A percentile compares a stretch with the other conserved stretches of the same genome.
Conservation (phyloP, 352 stramenopile species). For the Globisporangium megalacanthum region DNA sequence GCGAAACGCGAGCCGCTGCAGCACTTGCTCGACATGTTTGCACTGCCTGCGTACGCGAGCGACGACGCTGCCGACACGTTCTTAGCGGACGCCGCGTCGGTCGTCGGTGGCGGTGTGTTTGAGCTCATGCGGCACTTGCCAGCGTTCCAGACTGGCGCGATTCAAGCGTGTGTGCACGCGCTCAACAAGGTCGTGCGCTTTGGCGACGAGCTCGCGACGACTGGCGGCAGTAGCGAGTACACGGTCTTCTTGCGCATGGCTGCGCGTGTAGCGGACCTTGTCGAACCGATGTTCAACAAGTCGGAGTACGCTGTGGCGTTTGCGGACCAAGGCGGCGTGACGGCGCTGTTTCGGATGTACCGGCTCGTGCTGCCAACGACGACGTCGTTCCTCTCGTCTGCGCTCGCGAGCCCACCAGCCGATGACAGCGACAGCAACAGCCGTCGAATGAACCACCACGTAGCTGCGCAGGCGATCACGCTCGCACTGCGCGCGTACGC, state of each 20-base stretch:
- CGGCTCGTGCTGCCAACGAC: slow-evolving; percentile 79
- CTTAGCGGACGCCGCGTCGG: slow-evolving; percentile 90
- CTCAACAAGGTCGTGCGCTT: slow-evolving; percentile 89
- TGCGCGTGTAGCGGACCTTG: slow-evolving; percentile 86
- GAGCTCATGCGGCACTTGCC: slow-evolving; percentile 96
- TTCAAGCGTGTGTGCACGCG: slow-evolving; percentile 86
- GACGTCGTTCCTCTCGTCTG: slow-evolving; percentile 72
- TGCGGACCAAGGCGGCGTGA: slow-evolving; percentile 86
- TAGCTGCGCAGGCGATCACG: slow-evolving; percentile 85
- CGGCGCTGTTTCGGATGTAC: slow-evolving; percentile 88
- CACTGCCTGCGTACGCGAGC: slow-evolving; percentile 82
- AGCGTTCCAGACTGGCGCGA: slow-evolving; percentile 75
- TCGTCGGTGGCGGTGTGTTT: slow-evolving; percentile 92
- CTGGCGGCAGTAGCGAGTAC: slow-evolving; percentile 14
- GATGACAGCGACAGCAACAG: slow-evolving; percentile 6
- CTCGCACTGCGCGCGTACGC: slow-evolving; percentile 86
- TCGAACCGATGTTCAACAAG: slow-evolving; percentile 94
- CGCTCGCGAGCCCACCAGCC: slow-evolving; percentile 13
- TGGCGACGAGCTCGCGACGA: slow-evolving; percentile 44
- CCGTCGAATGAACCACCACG: slow-evolving; percentile 70
- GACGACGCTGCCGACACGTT: slow-evolving; percentile 86
- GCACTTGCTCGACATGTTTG: slow-evolving; percentile 90
- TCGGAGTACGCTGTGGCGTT: slow-evolving; percentile 92
- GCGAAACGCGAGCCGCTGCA: slow-evolving; percentile 88
- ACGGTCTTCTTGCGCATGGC: slow-evolving; percentile 53